Evolutionary conservation across 106 monocot species (phyloP).

Genomic region (Dioscorea dumetorum): DNA sequence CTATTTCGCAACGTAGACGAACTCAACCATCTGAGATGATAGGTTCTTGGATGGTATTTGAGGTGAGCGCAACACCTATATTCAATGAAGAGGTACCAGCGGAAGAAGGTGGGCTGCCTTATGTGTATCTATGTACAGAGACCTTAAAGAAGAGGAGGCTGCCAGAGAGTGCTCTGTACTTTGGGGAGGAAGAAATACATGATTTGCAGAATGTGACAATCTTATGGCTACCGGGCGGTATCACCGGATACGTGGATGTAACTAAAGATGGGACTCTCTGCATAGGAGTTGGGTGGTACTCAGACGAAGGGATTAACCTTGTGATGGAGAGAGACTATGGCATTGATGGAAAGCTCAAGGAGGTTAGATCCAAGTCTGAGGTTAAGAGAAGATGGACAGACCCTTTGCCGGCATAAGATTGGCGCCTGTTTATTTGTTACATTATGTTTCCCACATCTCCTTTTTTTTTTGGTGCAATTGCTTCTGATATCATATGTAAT

Average conservation of each 20-base stretch:
- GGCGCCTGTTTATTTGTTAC: too few relatives aligned
- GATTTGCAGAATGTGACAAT: slow-evolving; percentile 79
- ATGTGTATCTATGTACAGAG: slow-evolving; percentile 80
- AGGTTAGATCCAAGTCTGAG: slow-evolving; percentile 87
- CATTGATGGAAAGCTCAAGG: slow-evolving; percentile 88
- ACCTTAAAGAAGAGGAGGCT: slow-evolving; percentile 82
- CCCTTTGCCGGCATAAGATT: slow-evolving; percentile 6
- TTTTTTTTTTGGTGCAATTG: too few relatives aligned
- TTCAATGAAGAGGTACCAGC: slow-evolving; percentile 18
- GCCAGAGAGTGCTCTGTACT: slow-evolving; percentile 49
- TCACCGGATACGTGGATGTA: slow-evolving; percentile 85
- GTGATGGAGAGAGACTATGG: slow-evolving; percentile 99
- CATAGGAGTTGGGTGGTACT: slow-evolving; percentile 92
- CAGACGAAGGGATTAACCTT: slow-evolving; percentile 87
- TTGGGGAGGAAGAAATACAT: slow-evolving; percentile 73
- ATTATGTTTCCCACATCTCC: too few relatives aligned
- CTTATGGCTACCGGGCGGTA: slow-evolving; percentile 93
- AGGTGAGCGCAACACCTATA: slow-evolving; percentile 71
- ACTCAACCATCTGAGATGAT: slow-evolving; percentile 67
- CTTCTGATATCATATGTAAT: too few relatives aligned
- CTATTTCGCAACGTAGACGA: slow-evolving; percentile 65
- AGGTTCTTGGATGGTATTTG: slow-evolving; percentile 89
- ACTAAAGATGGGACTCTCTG: slow-evolving; percentile 69
- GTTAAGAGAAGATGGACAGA: slow-evolving; percentile 67
- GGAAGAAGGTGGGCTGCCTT: slow-evolving; percentile 27